Evolutionary conservation across 345 rosid genomes (phyloP).

Genomic region (Xanthoceras sorbifolium): DNA sequence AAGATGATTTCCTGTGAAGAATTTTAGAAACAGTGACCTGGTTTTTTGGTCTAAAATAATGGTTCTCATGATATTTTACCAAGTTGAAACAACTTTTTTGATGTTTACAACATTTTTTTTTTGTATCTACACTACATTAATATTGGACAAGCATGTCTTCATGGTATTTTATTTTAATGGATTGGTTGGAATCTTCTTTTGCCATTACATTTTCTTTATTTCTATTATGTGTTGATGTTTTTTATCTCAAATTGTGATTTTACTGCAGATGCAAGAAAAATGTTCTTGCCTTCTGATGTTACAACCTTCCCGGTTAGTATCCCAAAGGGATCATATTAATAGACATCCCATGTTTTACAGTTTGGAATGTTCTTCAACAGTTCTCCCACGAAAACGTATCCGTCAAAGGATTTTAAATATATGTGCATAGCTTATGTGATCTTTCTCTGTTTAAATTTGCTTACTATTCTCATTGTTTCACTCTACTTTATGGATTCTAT

Average conservation of each 20-base stretch:
- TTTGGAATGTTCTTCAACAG: constrained; percentile 37
- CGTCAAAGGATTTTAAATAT: constrained; percentile 27
- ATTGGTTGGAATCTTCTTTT: constrained; percentile 17
- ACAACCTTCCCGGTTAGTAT: constrained; percentile 34
- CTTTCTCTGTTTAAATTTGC: neutral
- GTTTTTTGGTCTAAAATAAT: neutral
- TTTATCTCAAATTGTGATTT: constrained; percentile 1
- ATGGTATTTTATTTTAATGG: neutral
- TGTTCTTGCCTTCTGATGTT: constrained; percentile 45
- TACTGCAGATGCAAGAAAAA: constrained; percentile 40
- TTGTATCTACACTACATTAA: neutral
- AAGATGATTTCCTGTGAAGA: constrained; percentile 28
- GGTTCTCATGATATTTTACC: neutral
- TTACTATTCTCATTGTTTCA: neutral
- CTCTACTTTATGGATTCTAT: neutral
- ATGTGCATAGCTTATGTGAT: neutral
- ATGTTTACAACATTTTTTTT: neutral
- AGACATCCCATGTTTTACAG: constrained; percentile 48
- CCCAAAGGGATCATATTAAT: constrained; percentile 34
- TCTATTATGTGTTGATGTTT: constrained; percentile 3
- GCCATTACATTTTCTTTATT: constrained; percentile 11
- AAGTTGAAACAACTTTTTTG: neutral
- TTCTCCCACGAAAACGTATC: constrained; percentile 74
- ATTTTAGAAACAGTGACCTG: neutral
- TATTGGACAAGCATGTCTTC: neutral